Base-by-base conservation (phyloP, 1,139 yeast species). In the Suhomyces maxii region DNA sequence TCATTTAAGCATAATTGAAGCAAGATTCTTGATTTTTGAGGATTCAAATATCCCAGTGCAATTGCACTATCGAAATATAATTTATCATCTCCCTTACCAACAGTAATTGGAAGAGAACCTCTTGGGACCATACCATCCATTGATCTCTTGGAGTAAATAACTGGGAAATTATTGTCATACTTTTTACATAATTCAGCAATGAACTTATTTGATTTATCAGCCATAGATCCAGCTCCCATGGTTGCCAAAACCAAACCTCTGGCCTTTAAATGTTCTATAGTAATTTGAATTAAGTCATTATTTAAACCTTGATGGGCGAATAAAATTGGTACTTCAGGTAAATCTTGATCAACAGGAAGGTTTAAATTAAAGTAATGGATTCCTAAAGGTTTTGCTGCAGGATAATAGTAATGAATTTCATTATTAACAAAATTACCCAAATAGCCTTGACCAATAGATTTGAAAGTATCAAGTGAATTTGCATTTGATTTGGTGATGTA, bases 401-500 rank as follows among this genome's bases (percentile, higher is more conserved):
- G 88, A 57, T 75, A 83, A 58, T 81, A 83, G 59, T 79, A 84
- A 56, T 80, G 84, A 28, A 83, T 77, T 57, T 80, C 82, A 49
- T 83, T 82, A 57, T 83, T 82, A 36, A 84, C 86, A 60, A 84
- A 83, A 54, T 80, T 82, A 4, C 89, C 89, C 52, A 84, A 63
- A 59, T 82, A 83, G 2, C 89, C 89, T 58, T 83, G 88, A 48
- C 86, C 85, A 25, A 80, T 79, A 7, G 80, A 74, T 59, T 83
- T 83, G 66, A 84, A 84, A 5, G 89, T 82, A 58, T 84, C 89
- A 46, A 84, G 68, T 7, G 85, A 77, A 60, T 84, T 84, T 26
- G 89, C 87, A 56, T 83, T 83, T 30, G 86, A 77, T 61, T 84
- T 84, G 49, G 87, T 84, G 56, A 83, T 80, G 61, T 83, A 83